Percentiles rank a stretch among this genome's conserved stretches.
These are phyloP conservation scores for Cyanodermella asteris DNA, from an alignment of 2,329 filamentous ascomycete species.

Conservation along the genomic window DNA sequence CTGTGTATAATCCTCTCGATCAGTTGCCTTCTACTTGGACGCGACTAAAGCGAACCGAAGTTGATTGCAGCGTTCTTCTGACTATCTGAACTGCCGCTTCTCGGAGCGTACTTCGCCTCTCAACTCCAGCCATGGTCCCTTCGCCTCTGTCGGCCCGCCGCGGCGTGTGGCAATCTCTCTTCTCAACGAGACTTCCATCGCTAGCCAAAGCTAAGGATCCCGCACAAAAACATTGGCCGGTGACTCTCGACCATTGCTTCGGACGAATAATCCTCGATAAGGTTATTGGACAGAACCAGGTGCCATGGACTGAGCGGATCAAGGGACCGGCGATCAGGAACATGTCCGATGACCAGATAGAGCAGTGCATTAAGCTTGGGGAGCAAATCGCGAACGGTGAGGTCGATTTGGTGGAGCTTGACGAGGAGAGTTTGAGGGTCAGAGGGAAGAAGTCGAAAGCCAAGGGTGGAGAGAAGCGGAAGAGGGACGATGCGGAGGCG, in stretches of 20 bases:
- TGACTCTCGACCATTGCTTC: slow-evolving; percentile 22
- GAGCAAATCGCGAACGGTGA: slow-evolving; percentile 16
- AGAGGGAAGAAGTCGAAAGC: slow-evolving; percentile 15
- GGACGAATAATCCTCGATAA: slow-evolving; percentile 23
- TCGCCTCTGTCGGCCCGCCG: slow-evolving; percentile 4
- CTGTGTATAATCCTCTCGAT: no score
- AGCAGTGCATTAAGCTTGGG: slow-evolving; percentile 17
- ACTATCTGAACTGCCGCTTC: no score
- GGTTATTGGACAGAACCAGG: slow-evolving; percentile 5
- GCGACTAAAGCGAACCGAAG: no score
- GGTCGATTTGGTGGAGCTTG: slow-evolving; percentile 17
- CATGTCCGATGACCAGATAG: slow-evolving; percentile 19
- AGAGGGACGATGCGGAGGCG: background rate
- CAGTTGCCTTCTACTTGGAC: no score
- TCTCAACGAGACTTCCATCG: slow-evolving; percentile 9
- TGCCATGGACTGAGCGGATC: slow-evolving; percentile 21
- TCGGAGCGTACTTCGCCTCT: no score
- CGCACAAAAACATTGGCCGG: slow-evolving; percentile 19
- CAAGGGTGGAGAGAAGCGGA: slow-evolving; percentile 1
- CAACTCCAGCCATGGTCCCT: no score
- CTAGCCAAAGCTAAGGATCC: slow-evolving; percentile 8
- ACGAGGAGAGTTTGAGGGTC: slow-evolving; percentile 18
- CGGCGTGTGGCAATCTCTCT: slow-evolving; percentile 9
- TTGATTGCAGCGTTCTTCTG: no score
- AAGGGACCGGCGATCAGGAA: slow-evolving; percentile 21